Evolutionary conservation across 2,329 filamentous ascomycete species (phyloP).

Genomic region (Ceratocystis diversiconidia): DNA sequence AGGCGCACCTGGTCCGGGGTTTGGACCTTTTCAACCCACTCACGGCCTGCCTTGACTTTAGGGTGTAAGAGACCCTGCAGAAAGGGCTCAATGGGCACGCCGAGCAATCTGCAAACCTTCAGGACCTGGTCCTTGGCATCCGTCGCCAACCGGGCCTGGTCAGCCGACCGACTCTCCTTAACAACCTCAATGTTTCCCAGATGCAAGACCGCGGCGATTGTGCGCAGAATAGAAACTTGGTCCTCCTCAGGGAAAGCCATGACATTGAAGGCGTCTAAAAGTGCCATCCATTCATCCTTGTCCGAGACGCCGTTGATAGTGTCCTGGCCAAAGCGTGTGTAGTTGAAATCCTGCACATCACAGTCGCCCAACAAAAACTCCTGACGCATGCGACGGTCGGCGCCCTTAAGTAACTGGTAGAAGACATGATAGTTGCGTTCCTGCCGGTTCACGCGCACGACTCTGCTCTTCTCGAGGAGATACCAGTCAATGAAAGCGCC

Average conservation of each 20-base stretch:
- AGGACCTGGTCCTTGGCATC: slow-evolving; percentile 63
- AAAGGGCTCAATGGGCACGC: slow-evolving; percentile 73
- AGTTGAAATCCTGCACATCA: slow-evolving; percentile 75
- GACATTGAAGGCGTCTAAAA: slow-evolving; percentile 84
- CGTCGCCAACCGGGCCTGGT: slow-evolving; percentile 70
- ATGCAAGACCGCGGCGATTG: slow-evolving; percentile 81
- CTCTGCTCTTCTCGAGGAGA: slow-evolving; percentile 90
- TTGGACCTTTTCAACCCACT: slow-evolving; percentile 98
- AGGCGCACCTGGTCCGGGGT: slow-evolving; percentile 92
- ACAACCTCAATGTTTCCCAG: slow-evolving; percentile 81
- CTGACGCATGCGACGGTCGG: slow-evolving; percentile 56
- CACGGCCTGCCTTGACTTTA: slow-evolving; percentile 83
- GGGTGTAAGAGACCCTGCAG: slow-evolving; percentile 81
- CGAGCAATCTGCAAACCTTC: slow-evolving; percentile 69
- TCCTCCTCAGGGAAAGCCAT: slow-evolving; percentile 88
- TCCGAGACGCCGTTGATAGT: slow-evolving; percentile 84
- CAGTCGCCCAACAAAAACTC: slow-evolving; percentile 62
- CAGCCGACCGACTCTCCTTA: slow-evolving; percentile 79
- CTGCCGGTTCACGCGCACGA: slow-evolving; percentile 72
- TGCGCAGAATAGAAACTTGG: slow-evolving; percentile 68
- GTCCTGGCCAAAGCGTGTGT: slow-evolving; percentile 83
- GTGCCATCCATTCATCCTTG: slow-evolving; percentile 70
- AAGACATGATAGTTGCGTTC: slow-evolving; percentile 97
- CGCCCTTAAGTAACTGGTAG: slow-evolving; percentile 84
- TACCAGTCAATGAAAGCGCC: slow-evolving; percentile 99